Percentiles rank a stretch among this genome's conserved stretches.
These are phyloP conservation scores for Perkinsus olseni DNA, from an alignment of 169 alveolate species.

Conservation along the genomic window DNA sequence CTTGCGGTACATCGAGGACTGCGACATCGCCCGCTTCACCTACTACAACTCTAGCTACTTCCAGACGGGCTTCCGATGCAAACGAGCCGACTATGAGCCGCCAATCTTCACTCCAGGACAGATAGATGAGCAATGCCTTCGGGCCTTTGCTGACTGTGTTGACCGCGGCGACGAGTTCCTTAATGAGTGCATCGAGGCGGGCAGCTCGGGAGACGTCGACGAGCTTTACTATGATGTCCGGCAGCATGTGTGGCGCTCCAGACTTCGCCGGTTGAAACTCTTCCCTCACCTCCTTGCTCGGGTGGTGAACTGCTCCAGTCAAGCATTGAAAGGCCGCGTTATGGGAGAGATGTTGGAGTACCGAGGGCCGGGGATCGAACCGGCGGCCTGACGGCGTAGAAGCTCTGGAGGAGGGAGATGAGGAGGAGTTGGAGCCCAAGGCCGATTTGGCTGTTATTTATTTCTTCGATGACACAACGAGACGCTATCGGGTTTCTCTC, in stretches of 20 bases:
- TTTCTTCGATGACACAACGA: neutral
- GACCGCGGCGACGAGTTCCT: neutral
- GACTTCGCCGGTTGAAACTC: neutral
- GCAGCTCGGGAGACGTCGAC: neutral
- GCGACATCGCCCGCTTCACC: neutral
- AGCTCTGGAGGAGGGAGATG: neutral
- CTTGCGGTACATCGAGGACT: neutral
- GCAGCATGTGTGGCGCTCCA: neutral
- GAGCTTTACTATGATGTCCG: neutral
- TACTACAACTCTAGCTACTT: neutral
- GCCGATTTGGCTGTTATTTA: neutral
- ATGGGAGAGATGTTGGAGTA: neutral
- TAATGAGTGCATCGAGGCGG: neutral
- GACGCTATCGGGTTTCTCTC: neutral
- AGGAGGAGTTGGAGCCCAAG: neutral
- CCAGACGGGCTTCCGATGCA: neutral
- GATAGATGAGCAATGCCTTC: neutral
- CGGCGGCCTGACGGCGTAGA: neutral
- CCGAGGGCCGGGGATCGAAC: neutral
- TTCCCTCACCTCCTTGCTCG: neutral
- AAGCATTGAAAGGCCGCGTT: neutral
- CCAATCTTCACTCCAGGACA: neutral
- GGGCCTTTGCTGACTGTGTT: neutral
- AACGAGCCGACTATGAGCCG: neutral
- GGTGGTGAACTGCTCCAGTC: constrained; percentile 3